Percentiles rank a stretch among this genome's conserved stretches.
Conservation (phyloP, 495 filamentous ascomycete genomes). For the Diplogelasinospora grovesii region DNA sequence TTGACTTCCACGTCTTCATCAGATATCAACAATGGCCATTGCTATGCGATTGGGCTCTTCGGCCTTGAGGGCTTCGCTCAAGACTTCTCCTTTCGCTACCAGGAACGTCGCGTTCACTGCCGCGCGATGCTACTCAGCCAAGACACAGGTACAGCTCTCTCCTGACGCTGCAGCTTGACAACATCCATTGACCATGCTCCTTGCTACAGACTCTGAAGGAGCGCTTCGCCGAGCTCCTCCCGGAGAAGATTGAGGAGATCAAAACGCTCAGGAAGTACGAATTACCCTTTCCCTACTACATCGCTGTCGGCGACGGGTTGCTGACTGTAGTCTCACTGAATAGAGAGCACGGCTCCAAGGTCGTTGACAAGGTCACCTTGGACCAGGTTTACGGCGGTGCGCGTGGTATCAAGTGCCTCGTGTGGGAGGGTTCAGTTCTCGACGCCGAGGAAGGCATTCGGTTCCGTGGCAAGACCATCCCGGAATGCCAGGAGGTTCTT, state of each 20-base stretch:
- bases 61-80: constrained; percentile 65
- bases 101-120: constrained; percentile 72
- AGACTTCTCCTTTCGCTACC: constrained; percentile 51
- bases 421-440: constrained; percentile 98
- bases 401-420: constrained; percentile 94
- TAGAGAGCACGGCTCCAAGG: constrained; percentile 89
- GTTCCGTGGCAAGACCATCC: constrained; percentile 96
- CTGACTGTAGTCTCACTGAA: constrained; percentile 11
- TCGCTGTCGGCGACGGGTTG: background rate
- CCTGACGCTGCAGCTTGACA: constrained; percentile 14
- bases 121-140: constrained; percentile 81
- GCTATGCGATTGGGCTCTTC: constrained; percentile 69
- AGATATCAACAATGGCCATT: constrained; percentile 59
- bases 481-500: constrained; percentile 94
- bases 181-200: constrained; percentile 24
- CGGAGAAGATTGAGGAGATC: constrained; percentile 96
- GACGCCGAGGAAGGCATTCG: constrained; percentile 98
- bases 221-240: constrained; percentile 91
- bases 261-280: constrained; percentile 92
- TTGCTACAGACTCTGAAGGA: constrained; percentile 82
- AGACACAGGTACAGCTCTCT: constrained; percentile 65
- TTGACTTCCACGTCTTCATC: constrained; percentile 10
- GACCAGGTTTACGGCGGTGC: constrained; percentile 99
- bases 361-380: constrained; percentile 95
- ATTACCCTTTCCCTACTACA: background rate